These are phyloP conservation scores for Lepidium aucheri DNA, from an alignment of 345 rosid genomes.

Conservation along the genomic window DNA sequence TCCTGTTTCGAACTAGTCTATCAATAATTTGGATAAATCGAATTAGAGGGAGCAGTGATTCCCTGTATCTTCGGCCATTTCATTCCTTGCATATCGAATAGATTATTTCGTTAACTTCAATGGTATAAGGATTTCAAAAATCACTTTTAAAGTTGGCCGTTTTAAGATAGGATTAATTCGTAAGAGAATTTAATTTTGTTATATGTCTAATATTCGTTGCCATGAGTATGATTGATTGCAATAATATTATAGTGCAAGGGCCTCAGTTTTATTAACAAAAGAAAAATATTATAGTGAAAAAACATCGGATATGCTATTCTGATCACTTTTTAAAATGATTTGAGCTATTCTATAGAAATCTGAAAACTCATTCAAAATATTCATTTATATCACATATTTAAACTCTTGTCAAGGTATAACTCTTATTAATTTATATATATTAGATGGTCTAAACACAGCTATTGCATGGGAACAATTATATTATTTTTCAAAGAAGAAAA, in stretches of 20 bases:
- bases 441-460: slow-evolving; percentile 16
- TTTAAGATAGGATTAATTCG: not conserved
- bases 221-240: slow-evolving; percentile 13
- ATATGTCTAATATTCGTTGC: slow-evolving; percentile 8
- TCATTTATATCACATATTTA: not conserved
- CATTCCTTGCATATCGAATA: too few species aligned
- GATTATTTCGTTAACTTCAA: too few species aligned
- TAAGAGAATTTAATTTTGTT: not conserved
- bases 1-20: too few species aligned
- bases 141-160: not conserved
- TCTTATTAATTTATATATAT: not conserved
- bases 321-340: not conserved
- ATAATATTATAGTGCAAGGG: too few species aligned
- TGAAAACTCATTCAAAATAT: not conserved
- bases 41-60: too few species aligned
- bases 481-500: too few species aligned
- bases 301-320: slow-evolving; percentile 13
- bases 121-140: not conserved
- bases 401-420: not conserved
- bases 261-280: too few species aligned
- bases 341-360: not conserved
- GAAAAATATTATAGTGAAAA: too few species aligned
- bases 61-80: too few species aligned
- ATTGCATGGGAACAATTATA: slow-evolving; percentile 22
- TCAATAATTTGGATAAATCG: too few species aligned